These are phyloP conservation scores for Sphaerulina musiva DNA, from an alignment of 2,329 filamentous ascomycete species.

Conservation along the genomic window DNA sequence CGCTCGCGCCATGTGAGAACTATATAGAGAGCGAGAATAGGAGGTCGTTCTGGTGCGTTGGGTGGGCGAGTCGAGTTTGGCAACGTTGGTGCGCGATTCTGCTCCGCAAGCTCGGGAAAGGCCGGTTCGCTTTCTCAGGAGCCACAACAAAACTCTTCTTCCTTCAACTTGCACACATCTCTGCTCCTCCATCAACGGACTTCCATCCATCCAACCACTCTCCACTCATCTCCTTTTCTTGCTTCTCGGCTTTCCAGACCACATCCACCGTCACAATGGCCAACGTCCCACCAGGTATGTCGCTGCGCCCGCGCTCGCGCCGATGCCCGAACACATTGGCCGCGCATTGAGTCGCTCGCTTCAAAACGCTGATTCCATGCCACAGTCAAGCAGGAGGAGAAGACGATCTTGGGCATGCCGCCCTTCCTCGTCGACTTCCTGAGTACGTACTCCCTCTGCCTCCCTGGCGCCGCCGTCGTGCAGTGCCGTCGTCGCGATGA, in stretches of 20 bases:
- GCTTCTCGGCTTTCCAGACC: slow-evolving; percentile 7
- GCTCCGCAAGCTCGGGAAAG: not conserved
- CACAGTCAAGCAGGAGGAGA: slow-evolving; percentile 15
- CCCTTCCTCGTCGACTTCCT: slow-evolving; percentile 97
- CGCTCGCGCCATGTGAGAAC: no score
- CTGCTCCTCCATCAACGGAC: slow-evolving; percentile 6
- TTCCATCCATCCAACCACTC: not conserved
- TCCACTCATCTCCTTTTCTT: slow-evolving; percentile 9
- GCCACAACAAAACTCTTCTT: not conserved
- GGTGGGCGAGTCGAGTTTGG: no score
- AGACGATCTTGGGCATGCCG: slow-evolving; percentile 32
- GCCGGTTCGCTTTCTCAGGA: not conserved
- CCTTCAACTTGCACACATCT: not conserved
- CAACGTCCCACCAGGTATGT: slow-evolving; percentile 22
- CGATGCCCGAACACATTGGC: slow-evolving; percentile 7
- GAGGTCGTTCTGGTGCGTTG: no score
- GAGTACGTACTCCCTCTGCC: slow-evolving; percentile 62
- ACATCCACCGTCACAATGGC: slow-evolving; percentile 24
- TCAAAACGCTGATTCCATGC: slow-evolving; percentile 10
- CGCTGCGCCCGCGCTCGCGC: slow-evolving; percentile 6
- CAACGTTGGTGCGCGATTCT: not conserved
- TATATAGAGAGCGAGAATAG: no score
- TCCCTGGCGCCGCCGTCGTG: slow-evolving; percentile 2
- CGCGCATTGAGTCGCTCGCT: slow-evolving; percentile 6
- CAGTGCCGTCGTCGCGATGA: slow-evolving; percentile 5